phyloP scores from a whole-genome alignment of 2,329 filamentous ascomycete species.

The Chaetothyriales sp. region DNA sequence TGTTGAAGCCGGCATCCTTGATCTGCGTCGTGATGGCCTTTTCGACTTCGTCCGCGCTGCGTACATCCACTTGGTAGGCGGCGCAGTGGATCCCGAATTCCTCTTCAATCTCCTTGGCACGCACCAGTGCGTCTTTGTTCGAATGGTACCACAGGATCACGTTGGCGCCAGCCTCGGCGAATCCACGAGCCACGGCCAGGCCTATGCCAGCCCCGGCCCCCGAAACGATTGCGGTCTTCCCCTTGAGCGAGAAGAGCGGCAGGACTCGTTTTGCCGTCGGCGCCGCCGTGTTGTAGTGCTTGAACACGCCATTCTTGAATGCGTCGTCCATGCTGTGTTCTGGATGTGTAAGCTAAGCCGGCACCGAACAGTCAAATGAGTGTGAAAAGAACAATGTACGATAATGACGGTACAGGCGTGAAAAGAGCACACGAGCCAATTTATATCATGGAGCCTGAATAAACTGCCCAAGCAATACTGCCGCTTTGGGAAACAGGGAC shows the following conservation, averaged over 20 bases:
- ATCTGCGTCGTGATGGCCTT: slow-evolving; percentile 30
- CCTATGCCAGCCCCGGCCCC: slow-evolving; percentile 59
- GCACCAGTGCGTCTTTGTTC: slow-evolving; percentile 53
- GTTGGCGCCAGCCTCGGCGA: slow-evolving; percentile 58
- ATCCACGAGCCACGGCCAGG: slow-evolving; percentile 47
- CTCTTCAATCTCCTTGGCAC: slow-evolving; percentile 50
- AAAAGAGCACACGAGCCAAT: background rate
- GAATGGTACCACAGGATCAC: slow-evolving; percentile 61
- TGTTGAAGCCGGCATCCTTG: slow-evolving; percentile 48
- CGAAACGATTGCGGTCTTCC: slow-evolving; percentile 55
- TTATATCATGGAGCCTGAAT: background rate
- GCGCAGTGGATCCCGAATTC: slow-evolving; percentile 45
- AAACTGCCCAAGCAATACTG: background rate
- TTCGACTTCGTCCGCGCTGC: slow-evolving; percentile 29
- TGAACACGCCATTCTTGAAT: slow-evolving; percentile 36
- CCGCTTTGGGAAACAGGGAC: background rate
- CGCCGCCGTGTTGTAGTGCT: slow-evolving; percentile 43
- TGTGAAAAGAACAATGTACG: no score
- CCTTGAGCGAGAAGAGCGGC: slow-evolving; percentile 55
- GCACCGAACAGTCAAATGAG: background rate
- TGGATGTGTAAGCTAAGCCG: no score
- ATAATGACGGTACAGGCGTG: background rate
- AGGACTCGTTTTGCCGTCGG: slow-evolving; percentile 40
- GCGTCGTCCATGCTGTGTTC: slow-evolving; percentile 23
- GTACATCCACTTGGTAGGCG: slow-evolving; percentile 38